Evolutionary conservation across 176 grass and related monocot species (phyloP).

Genomic region (Pontederia crassipes): DNA sequence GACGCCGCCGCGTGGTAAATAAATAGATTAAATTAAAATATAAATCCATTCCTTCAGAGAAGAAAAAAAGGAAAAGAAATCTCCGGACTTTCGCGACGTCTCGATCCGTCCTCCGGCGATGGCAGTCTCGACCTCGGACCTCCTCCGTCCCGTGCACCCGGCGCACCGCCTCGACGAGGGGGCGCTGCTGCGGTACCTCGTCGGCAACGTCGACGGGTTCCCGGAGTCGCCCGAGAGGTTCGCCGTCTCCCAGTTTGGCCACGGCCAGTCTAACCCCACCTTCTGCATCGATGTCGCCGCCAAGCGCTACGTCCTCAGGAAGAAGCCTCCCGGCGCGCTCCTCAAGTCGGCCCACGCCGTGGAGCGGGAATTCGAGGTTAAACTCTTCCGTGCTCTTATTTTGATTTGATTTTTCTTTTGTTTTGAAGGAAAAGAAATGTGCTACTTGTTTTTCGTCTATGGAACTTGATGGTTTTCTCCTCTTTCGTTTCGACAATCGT

Average conservation of each 20-base stretch:
- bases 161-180: conserved; percentile 56
- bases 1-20: too few relatives aligned
- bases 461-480: background rate
- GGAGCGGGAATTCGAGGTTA: conserved; percentile 80
- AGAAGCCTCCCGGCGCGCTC: conserved; percentile 70
- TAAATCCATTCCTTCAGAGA: too few relatives aligned
- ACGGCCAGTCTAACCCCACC: conserved; percentile 92
- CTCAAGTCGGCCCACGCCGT: conserved; percentile 91
- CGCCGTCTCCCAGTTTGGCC: conserved; percentile 55
- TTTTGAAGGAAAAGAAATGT: background rate
- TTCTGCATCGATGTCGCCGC: conserved; percentile 48
- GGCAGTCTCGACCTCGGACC: conserved; percentile 50
- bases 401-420: background rate
- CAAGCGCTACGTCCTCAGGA: conserved; percentile 70
- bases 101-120: conserved; percentile 12
- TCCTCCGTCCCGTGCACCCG: conserved; percentile 43
- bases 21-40: too few relatives aligned
- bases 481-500: background rate
- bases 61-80: too few relatives aligned
- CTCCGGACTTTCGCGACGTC: too few relatives aligned
- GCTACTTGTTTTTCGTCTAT: too few relatives aligned
- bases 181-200: conserved; percentile 62
- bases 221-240: conserved; percentile 29
- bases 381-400: background rate
- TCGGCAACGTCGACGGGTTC: conserved; percentile 53